Conservation (phyloP, 441 rosid species). For the Isatis lusitanica region DNA sequence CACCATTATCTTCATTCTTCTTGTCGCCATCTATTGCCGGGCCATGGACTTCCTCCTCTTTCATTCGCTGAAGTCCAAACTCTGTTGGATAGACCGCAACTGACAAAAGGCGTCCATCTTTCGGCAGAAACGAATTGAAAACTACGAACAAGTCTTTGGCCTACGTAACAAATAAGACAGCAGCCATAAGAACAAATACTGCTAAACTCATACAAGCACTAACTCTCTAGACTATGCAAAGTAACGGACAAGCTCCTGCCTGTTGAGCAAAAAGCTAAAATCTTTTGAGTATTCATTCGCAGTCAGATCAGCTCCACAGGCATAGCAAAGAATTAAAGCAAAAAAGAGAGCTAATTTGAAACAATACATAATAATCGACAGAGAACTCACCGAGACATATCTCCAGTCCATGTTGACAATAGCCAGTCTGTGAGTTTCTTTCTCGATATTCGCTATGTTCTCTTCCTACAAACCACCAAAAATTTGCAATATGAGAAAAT, state of each 20-base stretch:
- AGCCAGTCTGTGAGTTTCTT: constrained; percentile 85
- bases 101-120: constrained; percentile 70
- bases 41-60: constrained; percentile 92
- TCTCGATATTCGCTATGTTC: constrained; percentile 52
- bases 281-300: not conserved
- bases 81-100: constrained; percentile 89
- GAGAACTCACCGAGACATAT: constrained; percentile 67
- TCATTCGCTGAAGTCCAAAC: constrained; percentile 84
- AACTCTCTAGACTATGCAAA: not conserved
- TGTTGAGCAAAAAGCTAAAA: not conserved
- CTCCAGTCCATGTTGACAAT: constrained; percentile 91
- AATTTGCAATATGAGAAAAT: not conserved
- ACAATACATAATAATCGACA: not conserved
- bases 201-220: not conserved
- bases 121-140: constrained; percentile 77
- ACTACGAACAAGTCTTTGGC: constrained; percentile 82
- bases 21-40: constrained; percentile 68
- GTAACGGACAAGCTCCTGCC: not conserved
- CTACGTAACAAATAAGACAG: constrained; percentile 40
- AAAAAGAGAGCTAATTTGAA: not conserved
- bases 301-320: not conserved
- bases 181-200: not conserved
- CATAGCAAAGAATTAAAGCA: not conserved
- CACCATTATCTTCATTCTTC: constrained; percentile 37
- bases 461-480: constrained; percentile 50